phyloP scores from a whole-genome alignment of 106 monocot genomes.

The Gastrodia elata region DNA sequence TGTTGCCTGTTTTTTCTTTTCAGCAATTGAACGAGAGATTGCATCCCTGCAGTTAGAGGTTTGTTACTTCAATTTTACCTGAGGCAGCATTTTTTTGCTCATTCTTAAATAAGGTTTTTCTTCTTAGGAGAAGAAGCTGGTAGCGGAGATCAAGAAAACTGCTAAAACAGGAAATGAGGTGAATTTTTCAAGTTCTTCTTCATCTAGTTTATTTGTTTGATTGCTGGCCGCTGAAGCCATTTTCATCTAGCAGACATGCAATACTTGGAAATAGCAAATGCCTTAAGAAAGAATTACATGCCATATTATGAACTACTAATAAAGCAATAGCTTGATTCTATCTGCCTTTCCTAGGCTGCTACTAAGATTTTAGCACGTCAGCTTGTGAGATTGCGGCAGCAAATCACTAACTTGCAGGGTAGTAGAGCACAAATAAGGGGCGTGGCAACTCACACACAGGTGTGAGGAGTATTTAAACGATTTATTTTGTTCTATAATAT shows the following conservation, averaged over 20 bases:
- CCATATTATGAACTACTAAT: too few relatives aligned
- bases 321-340: background rate
- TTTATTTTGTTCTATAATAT: background rate
- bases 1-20: background rate
- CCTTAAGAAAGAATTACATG: too few relatives aligned
- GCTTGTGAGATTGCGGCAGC: slow-evolving; percentile 75
- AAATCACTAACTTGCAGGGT: slow-evolving; percentile 67
- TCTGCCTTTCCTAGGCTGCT: slow-evolving; percentile 41
- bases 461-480: slow-evolving; percentile 4
- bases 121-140: slow-evolving; percentile 16
- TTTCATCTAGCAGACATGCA: too few relatives aligned
- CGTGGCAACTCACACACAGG: slow-evolving; percentile 82
- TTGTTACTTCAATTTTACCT: background rate
- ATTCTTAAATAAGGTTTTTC: background rate
- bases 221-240: too few relatives aligned
- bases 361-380: slow-evolving; percentile 71
- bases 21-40: slow-evolving; percentile 19
- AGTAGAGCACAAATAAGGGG: slow-evolving; percentile 83
- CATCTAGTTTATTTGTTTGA: background rate
- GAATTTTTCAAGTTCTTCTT: background rate
- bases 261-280: too few relatives aligned
- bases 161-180: slow-evolving; percentile 25
- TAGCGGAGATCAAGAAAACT: slow-evolving; percentile 17
- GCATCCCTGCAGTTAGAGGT: slow-evolving; percentile 17
- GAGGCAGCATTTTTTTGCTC: background rate